Base-by-base conservation (phyloP, 2,329 filamentous ascomycete species). In the Decorospora gaudefroyi region DNA sequence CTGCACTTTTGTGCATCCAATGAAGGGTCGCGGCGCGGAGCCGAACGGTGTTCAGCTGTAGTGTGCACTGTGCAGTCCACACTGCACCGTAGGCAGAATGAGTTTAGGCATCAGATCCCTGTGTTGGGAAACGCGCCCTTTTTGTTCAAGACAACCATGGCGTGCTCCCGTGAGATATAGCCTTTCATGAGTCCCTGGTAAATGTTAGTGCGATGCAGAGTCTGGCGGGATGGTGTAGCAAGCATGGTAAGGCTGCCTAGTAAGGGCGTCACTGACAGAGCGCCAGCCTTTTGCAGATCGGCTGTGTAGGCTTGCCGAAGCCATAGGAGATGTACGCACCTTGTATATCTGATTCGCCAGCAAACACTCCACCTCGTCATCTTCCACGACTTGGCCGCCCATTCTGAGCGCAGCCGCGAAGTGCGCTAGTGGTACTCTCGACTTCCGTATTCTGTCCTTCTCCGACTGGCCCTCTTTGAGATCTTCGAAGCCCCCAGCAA, bases 311-410 rank as follows among this genome's bases (percentile, higher is more conserved):
- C n/a, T n/a, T n/a, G n/a, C n/a, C n/a, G n/a, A n/a, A n/a, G n/a
- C n/a, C n/a, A n/a, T n/a, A n/a, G n/a, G n/a, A n/a, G n/a, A n/a
- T 30, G 16, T 12, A 72, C 76, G 49, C 72, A 95, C 92, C 83
- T 97, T 99, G 77, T 97, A 99, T 51, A 99, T 96, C 81, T 96
- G 88, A 68, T 96, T 97, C 18, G 93, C 90, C 62, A 99, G 68
- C 60, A 96, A 74, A 69, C 93, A 99, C 71, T 99, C 95, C 3
- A 97, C 91, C 71, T 99, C 93, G 65, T 99, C 95, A 21, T 81
- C 79, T 59, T 96, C 93, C 22, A 95, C 76, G 22, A 77, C 73
- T 64, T 87, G 72, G 62, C 76, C 71, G 50, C 84, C 85, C 59
- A 96, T 78, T 63, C 85, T 85, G 47, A 97, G 81, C 6, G 90